Conservation (phyloP, 352 stramenopile genomes). For the Phytophthora crassamura region DNA sequence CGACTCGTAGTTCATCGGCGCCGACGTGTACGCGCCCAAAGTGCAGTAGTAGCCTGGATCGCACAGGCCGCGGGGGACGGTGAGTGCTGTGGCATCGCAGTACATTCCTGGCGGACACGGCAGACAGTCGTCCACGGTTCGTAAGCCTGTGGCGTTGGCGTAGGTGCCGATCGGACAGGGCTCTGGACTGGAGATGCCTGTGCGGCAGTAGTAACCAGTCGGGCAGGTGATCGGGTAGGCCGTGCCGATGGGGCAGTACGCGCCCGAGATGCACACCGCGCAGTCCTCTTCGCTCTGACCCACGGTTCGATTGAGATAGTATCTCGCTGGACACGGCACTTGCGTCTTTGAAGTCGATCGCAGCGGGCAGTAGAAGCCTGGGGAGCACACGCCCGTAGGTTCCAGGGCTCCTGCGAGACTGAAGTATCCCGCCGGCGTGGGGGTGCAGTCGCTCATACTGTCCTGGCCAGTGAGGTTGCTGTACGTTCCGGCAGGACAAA, state of each 20-base stretch:
- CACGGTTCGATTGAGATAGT: slow-evolving; percentile 73
- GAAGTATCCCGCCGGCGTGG: slow-evolving; percentile 73
- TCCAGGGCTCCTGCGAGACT: slow-evolving; percentile 67
- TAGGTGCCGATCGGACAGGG: slow-evolving; percentile 93
- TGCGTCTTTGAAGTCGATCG: slow-evolving; percentile 74
- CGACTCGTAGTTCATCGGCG: slow-evolving; percentile 83
- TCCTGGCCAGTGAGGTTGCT: slow-evolving; percentile 86
- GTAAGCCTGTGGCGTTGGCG: slow-evolving; percentile 77
- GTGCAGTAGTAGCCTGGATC: slow-evolving; percentile 93
- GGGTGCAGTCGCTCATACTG: slow-evolving; percentile 71
- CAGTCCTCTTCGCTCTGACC: slow-evolving; percentile 79
- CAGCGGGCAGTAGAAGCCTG: slow-evolving; percentile 88
- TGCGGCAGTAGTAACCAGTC: slow-evolving; percentile 89
- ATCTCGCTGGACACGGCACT: slow-evolving; percentile 77
- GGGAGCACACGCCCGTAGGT: slow-evolving; percentile 62
- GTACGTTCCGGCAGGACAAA: slow-evolving; percentile 87
- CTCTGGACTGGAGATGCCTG: slow-evolving; percentile 71
- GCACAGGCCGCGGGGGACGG: slow-evolving; percentile 75
- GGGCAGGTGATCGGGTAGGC: slow-evolving; percentile 76
- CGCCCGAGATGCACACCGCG: slow-evolving; percentile 68
- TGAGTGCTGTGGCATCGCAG: slow-evolving; percentile 89
- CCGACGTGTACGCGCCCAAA: slow-evolving; percentile 88
- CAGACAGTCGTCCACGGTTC: slow-evolving; percentile 85
- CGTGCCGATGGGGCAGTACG: slow-evolving; percentile 71
- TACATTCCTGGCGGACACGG: slow-evolving; percentile 91